Evolutionary conservation across 129 eudicot genomes (phyloP).

Genomic region (Chrysanthemum seticuspe): DNA sequence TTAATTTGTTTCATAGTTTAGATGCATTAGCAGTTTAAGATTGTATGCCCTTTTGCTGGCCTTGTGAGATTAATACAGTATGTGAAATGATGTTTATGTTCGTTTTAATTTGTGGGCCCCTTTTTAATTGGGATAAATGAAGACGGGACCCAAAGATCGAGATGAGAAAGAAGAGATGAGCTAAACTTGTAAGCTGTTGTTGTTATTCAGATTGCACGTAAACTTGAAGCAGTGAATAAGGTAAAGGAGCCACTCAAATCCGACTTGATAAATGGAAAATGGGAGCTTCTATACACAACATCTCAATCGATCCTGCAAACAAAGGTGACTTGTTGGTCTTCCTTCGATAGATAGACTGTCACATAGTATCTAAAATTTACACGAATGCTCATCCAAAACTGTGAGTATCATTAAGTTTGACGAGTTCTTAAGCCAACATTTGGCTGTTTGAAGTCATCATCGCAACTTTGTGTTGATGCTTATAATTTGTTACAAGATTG

Average conservation of each 20-base stretch:
- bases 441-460: neutral
- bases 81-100: neutral
- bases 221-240: constrained; percentile 73
- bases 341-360: too few species aligned
- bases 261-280: constrained; percentile 69
- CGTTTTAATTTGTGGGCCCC: neutral
- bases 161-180: constrained; percentile 2
- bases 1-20: too few species aligned
- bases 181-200: constrained; percentile 14
- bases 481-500: neutral
- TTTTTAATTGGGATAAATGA: neutral
- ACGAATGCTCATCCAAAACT: neutral
- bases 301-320: constrained; percentile 79
- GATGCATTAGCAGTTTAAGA: too few species aligned
- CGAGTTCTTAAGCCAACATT: constrained; percentile 5
- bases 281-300: constrained; percentile 92
- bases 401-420: neutral
- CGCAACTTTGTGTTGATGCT: neutral
- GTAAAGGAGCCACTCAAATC: constrained; percentile 80
- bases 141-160: constrained; percentile 5
- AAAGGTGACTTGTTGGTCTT: constrained; percentile 40
- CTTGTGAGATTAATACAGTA: neutral
- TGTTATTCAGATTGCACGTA: constrained; percentile 63
- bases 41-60: neutral
- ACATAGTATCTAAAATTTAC: neutral